phyloP scores from a whole-genome alignment of 345 rosid species.

The Rhizophora mangle region DNA sequence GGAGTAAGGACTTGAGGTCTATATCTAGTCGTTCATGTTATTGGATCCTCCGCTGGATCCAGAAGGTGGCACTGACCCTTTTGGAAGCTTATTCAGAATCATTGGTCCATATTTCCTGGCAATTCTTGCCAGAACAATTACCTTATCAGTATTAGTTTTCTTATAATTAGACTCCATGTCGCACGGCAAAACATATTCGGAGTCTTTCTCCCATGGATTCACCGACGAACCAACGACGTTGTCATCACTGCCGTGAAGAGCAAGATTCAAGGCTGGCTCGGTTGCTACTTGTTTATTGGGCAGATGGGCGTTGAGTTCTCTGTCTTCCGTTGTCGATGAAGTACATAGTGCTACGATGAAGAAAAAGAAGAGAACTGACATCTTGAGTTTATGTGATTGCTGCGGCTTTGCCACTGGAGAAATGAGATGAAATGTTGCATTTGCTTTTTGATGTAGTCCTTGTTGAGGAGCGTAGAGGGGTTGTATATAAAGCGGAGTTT shows the following conservation, averaged over 20 bases:
- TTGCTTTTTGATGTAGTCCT: too few relatives aligned
- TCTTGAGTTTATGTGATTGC: too few relatives aligned
- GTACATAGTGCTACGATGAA: neutral
- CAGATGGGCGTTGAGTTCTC: neutral
- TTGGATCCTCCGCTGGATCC: constrained; percentile 55
- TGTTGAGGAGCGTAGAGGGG: too few relatives aligned
- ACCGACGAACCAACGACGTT: neutral
- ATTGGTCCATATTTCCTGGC: constrained; percentile 39
- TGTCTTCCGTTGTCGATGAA: constrained; percentile 4
- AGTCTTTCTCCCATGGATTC: constrained; percentile 3
- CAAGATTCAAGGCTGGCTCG: constrained; percentile 7
- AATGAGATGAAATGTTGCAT: too few relatives aligned
- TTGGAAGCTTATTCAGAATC: constrained; percentile 56
- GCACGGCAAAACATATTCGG: neutral
- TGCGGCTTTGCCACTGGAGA: too few relatives aligned
- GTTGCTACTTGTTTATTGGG: neutral
- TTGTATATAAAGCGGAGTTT: too few relatives aligned
- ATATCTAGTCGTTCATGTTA: constrained; percentile 35
- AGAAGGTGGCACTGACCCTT: constrained; percentile 45
- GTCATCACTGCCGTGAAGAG: constrained; percentile 5
- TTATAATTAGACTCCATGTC: neutral
- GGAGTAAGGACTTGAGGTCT: too few relatives aligned
- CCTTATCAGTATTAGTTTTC: neutral
- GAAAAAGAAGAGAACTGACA: too few relatives aligned
- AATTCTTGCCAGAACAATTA: neutral